Base-by-base conservation (phyloP, 2,329 filamentous ascomycete species). In the Calonectria pseudoreteaudii region DNA sequence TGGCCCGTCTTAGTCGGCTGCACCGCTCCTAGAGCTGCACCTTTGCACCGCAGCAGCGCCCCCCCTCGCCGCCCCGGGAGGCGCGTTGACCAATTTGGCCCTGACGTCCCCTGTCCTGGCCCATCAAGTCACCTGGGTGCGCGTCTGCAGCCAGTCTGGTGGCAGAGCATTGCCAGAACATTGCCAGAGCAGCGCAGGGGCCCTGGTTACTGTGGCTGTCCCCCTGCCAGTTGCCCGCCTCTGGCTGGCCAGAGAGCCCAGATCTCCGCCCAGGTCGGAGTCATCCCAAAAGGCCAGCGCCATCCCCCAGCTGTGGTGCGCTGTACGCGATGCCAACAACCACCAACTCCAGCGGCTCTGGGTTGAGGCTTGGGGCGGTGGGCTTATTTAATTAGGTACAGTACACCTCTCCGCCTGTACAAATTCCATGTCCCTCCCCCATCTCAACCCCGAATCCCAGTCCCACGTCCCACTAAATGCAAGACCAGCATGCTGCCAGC, bases 401-500 rank as follows among this genome's bases (percentile, higher is more conserved):
- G 56, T 62, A 26, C 56, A 41, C 56, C 34, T 62, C 56, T n/a
- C 56, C 31, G 34, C 34, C 56, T 41, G 56, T 28, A 10, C 60
- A 23, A 38, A 26, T 23, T 31, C 41, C 28, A 65, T 65, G 44
- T 47, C 41, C 41, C 38, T 65, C 41, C 34, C 44, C 28, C 41
- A n/a, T 65, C 60, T 47, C 60, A 49, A 44, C 41, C 60, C 60
- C 60, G 30, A 65, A 65, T 65, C 60, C 60, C 58, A 62, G 65
- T 72, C 70, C 44, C 66, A 68, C 38, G 70, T 67, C 66, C 70
- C 70, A 72, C 70, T 67, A 72, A 67, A 72, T 69, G 70, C 70
- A 72, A 68, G 70, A 68, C 70, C 70, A 72, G 70, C 60, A 64
- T 75, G 70, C 72, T 80, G 79, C 78, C 76, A 80, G 77, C 67